These are phyloP conservation scores for Eleusine indica DNA, from an alignment of 176 grass and related monocot genomes.

Conservation along the genomic window DNA sequence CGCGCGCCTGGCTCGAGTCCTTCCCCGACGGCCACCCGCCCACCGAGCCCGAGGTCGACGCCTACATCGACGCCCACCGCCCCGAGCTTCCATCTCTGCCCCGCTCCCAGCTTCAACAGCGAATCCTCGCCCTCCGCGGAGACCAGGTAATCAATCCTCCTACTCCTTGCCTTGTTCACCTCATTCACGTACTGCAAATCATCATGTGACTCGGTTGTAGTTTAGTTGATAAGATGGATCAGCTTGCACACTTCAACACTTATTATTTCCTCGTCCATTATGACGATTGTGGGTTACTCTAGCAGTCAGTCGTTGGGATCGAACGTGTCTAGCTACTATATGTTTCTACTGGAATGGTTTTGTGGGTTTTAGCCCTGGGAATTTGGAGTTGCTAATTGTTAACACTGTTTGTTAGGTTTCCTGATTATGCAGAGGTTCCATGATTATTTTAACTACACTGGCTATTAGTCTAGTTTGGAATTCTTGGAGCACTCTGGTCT, in stretches of 20 bases:
- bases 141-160: conserved; percentile 43
- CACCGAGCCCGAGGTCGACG: conserved; percentile 62
- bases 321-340: neutral
- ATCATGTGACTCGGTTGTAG: neutral
- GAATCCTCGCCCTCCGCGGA: conserved; percentile 58
- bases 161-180: neutral
- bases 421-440: neutral
- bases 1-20: conserved; percentile 64
- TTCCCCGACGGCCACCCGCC: conserved; percentile 58
- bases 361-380: neutral
- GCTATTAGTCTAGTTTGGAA: neutral
- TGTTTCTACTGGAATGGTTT: conserved; percentile 3
- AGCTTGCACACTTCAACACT: neutral
- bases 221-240: conserved; percentile 17
- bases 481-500: neutral
- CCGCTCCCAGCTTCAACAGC: conserved; percentile 66
- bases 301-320: neutral
- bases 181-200: neutral
- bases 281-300: neutral
- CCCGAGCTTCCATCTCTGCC: conserved; percentile 55
- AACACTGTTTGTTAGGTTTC: neutral
- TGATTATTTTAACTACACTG: neutral
- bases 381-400: neutral
- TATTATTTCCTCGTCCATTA: neutral
- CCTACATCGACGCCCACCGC: conserved; percentile 67